phyloP scores from a whole-genome alignment of 2,329 filamentous ascomycete genomes.

The Verticillium zaregamsianum region DNA sequence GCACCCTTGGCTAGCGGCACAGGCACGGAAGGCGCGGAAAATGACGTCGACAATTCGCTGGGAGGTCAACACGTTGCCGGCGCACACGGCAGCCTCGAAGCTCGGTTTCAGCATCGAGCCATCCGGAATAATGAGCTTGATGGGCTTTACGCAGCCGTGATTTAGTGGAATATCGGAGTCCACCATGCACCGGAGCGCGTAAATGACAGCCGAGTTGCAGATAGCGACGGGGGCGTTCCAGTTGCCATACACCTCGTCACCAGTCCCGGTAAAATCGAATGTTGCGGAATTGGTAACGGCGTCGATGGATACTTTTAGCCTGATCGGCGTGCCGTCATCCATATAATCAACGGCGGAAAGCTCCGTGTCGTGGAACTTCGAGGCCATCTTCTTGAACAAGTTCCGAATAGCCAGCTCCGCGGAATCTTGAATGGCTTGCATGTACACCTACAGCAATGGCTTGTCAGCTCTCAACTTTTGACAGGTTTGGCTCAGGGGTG shows the following conservation, averaged over 20 bases:
- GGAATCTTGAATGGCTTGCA: conserved; percentile 77
- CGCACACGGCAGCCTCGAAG: conserved; percentile 25
- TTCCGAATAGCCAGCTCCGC: conserved; percentile 72
- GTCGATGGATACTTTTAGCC: conserved; percentile 71
- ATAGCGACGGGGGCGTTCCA: conserved; percentile 24
- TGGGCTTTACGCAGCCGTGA: conserved; percentile 63
- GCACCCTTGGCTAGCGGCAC: conserved; percentile 72
- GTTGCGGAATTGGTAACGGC: conserved; percentile 68
- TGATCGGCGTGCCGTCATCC: conserved; percentile 80
- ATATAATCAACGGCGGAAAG: conserved; percentile 76
- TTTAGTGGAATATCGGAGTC: conserved; percentile 28
- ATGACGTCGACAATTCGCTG: conserved; percentile 58
- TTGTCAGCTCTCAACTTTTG: too few relatives aligned
- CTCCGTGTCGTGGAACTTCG: conserved; percentile 64
- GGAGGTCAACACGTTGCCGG: conserved; percentile 27
- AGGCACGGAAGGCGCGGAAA: conserved; percentile 69
- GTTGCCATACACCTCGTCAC: conserved; percentile 24
- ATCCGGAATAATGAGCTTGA: conserved; percentile 68
- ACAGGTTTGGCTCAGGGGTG: too few relatives aligned
- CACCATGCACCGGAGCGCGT: conserved; percentile 26
- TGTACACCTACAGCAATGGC: conserved; percentile 59
- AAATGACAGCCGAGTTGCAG: conserved; percentile 28
- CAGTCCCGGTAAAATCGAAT: conserved; percentile 44
- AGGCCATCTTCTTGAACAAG: conserved; percentile 67
- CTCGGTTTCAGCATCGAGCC: conserved; percentile 37